Evolutionary conservation across 2,329 filamentous ascomycete species (phyloP), one percentile per base, ranked within the genome.

Genomic region (Ascochyta rabiei): DNA sequence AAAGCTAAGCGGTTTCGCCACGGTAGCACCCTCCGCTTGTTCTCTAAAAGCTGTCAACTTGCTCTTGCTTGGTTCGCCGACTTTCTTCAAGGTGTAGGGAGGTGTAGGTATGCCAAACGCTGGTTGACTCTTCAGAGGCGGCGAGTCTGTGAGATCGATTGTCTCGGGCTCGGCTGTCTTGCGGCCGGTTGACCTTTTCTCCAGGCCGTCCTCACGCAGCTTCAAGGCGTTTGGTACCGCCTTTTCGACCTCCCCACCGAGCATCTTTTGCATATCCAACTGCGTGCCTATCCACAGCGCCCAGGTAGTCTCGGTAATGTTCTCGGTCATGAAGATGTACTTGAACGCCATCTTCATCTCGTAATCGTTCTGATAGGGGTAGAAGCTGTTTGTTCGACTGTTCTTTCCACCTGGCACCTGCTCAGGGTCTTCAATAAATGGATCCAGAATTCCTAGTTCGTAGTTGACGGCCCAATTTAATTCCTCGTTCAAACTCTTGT

Each of bases 381-480:
- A 42, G 45, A 56, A 66, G 30, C 45, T 56, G 41, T 68, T 68
- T 18, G 2, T 21, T 42, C 39, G 57, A 40, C 62, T 67, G 10
- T 57, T 38, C 46, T 62, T 66, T 7, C 67, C 67, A 4, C 69
- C 67, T 3, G 56, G 55, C 3, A 66, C 40, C 10, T 60, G 52
- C 9, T 63, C 57, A 7, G 55, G 16, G n/a, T 67, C 59, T 26
- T 65, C 62, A 12, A 67, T 48, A 28, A 61, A 61, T 1, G 64
- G 62, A 13, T 66, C 58, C 12, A 63, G 16, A 28, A 72, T 66
- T 5, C 68, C 67, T 1, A 71, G 56, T 42, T 65, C 60, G 43
- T 63, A 68, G 48, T 71, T 71, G 19, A 70, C 62, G 13, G 57
- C 60, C 67, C 66, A 64, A 26, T 62, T 66, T 38, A 66, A 31